Percentiles rank a stretch among this genome's conserved stretches.
These are phyloP conservation scores for Auxenochlorella protothecoides DNA, from an alignment of 139 green algal species.

Conservation along the genomic window DNA sequence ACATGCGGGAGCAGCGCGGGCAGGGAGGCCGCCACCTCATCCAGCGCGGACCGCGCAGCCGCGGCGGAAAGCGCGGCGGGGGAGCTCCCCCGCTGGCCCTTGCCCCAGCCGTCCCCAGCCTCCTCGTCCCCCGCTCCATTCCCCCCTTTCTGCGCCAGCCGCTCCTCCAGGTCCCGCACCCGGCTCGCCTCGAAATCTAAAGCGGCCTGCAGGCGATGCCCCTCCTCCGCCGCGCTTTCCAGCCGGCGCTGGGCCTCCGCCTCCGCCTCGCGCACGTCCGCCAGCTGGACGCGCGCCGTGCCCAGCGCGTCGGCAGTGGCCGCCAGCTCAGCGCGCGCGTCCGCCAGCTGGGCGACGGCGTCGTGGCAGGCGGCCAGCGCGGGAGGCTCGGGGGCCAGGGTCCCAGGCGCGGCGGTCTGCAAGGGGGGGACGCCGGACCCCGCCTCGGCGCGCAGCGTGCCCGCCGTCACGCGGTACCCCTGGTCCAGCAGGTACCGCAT, in stretches of 20 bases:
- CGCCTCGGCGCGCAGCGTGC: no score
- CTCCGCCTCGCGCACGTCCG: background rate
- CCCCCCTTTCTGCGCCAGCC: background rate
- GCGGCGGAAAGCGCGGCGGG: background rate
- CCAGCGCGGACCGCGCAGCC: conserved; percentile 7
- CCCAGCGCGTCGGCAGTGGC: background rate
- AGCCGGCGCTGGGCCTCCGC: conserved; percentile 1
- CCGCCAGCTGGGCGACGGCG: background rate
- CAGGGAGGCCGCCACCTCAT: conserved; percentile 7
- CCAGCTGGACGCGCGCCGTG: conserved; percentile 2
- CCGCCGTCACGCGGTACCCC: no score
- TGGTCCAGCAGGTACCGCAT: no score
- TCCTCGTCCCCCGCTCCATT: background rate
- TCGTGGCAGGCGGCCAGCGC: background rate
- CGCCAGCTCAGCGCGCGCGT: conserved; percentile 6
- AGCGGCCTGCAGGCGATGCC: background rate
- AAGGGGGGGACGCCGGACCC: no score
- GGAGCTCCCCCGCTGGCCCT: no score
- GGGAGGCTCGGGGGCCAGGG: background rate
- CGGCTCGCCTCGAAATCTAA: background rate
- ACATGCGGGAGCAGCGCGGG: conserved; percentile 14
- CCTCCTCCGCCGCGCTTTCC: background rate
- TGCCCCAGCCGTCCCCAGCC: background rate
- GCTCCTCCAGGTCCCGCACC: background rate
- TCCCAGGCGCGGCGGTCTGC: no score